These are phyloP conservation scores for Quercus bicolor DNA, from an alignment of 306 rosid genomes.

Conservation along the genomic window DNA sequence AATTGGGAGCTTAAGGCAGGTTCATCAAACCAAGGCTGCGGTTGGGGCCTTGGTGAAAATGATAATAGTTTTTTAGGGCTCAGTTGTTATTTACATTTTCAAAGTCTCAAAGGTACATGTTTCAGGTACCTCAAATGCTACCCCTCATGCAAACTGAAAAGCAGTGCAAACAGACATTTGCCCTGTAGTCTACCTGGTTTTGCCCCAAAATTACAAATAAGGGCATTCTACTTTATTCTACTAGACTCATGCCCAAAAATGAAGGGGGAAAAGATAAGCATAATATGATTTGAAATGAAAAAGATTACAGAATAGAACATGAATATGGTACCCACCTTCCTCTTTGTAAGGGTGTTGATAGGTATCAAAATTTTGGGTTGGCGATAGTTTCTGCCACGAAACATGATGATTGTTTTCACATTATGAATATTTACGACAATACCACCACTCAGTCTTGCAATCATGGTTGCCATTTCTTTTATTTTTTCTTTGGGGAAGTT, in stretches of 20 bases:
- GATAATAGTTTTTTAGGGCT: background rate
- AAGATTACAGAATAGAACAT: background rate
- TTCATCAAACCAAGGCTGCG: background rate
- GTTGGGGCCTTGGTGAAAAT: background rate
- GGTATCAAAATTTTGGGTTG: constrained; percentile 97
- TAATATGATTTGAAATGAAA: background rate
- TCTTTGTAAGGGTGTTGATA: constrained; percentile 92
- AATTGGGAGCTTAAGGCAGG: background rate
- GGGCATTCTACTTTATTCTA: background rate
- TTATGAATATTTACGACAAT: constrained; percentile 78
- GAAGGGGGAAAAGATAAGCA: background rate
- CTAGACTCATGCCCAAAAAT: background rate
- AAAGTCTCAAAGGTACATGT: background rate
- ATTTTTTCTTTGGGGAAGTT: constrained; percentile 95
- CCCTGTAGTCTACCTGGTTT: background rate
- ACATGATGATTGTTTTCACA: constrained; percentile 94
- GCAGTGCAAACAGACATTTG: background rate
- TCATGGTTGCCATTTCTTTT: constrained; percentile 95
- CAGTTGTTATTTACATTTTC: background rate
- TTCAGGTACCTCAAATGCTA: background rate
- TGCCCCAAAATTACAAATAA: background rate
- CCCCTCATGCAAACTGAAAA: background rate
- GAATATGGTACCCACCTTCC: constrained; percentile 63
- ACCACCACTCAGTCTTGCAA: constrained; percentile 97
- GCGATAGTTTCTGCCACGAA: constrained; percentile 94